A percentile compares a stretch with the other conserved stretches of the same genome.
Conservation (phyloP, 805 yeast species). For the Barnettozyma vustinii region DNA sequence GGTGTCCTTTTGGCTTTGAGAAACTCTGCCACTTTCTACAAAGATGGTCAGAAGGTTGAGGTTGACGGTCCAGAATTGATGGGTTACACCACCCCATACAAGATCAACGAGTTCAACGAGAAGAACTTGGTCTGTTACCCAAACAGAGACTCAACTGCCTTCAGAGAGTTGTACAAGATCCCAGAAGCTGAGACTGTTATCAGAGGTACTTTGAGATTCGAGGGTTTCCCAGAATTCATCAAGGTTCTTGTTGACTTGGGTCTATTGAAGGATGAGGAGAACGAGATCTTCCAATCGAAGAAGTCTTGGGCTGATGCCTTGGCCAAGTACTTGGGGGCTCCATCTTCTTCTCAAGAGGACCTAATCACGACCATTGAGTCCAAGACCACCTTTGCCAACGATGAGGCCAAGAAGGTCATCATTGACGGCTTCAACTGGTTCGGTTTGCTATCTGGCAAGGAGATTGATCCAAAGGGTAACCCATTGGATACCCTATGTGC, state of each 20-base stretch:
- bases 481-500: slow-evolving; percentile 97
- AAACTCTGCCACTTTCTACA: slow-evolving; percentile 86
- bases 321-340: slow-evolving; percentile 67
- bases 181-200: slow-evolving; percentile 97
- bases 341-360: slow-evolving; percentile 65
- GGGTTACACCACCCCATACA: slow-evolving; percentile 93
- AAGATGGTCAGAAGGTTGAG: slow-evolving; percentile 75
- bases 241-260: slow-evolving; percentile 94
- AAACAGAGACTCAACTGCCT: slow-evolving; percentile 94
- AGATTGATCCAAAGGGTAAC: slow-evolving; percentile 84
- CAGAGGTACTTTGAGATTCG: slow-evolving; percentile 96
- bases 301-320: slow-evolving; percentile 88
- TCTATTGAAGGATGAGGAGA: slow-evolving; percentile 74
- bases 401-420: slow-evolving; percentile 80
- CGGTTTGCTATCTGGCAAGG: slow-evolving; percentile 76
- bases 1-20: slow-evolving; percentile 95
- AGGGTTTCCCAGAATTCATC: slow-evolving; percentile 97
- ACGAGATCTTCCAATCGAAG: slow-evolving; percentile 49
- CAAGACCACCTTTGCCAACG: slow-evolving; percentile 75
- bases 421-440: slow-evolving; percentile 89
- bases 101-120: slow-evolving; percentile 85
- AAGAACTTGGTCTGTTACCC: slow-evolving; percentile 80
- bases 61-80: slow-evolving; percentile 87
- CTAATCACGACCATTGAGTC: slow-evolving; percentile 69
- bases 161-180: slow-evolving; percentile 84